phyloP scores from a whole-genome alignment of 768 basidiomycete genomes.

The Russula dissimulans region DNA sequence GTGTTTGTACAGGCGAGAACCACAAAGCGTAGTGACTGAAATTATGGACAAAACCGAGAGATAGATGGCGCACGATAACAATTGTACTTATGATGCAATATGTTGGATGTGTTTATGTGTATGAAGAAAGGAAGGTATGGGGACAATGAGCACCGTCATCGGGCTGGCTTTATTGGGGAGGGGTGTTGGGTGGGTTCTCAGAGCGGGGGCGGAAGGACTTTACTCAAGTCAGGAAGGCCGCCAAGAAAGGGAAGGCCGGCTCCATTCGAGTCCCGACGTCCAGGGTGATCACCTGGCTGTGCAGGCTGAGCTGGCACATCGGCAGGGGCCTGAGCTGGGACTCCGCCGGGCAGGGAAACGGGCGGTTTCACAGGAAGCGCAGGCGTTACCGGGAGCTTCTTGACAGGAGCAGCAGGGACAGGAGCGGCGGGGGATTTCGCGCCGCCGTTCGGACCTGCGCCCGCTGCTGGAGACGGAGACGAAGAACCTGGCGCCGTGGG shows the following conservation, averaged over 20 bases:
- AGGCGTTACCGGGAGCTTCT: background rate
- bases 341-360: background rate
- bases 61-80: background rate
- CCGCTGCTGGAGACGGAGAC: background rate
- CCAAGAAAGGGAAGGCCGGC: too few relatives aligned
- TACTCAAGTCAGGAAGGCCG: too few relatives aligned
- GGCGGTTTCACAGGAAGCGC: background rate
- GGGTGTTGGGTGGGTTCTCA: background rate
- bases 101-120: background rate
- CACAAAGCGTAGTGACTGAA: background rate
- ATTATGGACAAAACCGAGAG: too few relatives aligned
- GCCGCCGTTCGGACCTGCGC: background rate
- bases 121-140: background rate
- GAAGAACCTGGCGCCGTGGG: background rate
- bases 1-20: background rate
- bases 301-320: background rate
- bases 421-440: background rate
- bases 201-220: too few relatives aligned
- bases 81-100: background rate
- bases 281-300: too few relatives aligned
- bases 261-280: background rate
- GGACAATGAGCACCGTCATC: background rate
- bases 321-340: background rate
- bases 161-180: background rate
- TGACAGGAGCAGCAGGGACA: background rate